Base-by-base conservation (phyloP, 352 stramenopile genomes). In the Elongisporangium anandrum region DNA sequence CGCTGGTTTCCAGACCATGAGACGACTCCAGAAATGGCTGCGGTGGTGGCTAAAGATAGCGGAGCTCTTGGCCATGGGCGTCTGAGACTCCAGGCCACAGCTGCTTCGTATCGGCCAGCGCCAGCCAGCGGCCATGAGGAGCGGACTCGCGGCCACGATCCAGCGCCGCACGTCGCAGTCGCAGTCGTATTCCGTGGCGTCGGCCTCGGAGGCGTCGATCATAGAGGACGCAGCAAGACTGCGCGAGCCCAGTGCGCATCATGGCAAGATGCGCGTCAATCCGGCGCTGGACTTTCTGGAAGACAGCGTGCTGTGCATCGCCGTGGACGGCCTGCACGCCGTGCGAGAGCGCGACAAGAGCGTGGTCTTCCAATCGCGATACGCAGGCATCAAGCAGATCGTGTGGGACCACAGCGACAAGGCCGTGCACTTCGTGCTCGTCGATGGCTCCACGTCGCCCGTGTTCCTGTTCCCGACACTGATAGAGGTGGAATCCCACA, bases 401-500 rank as follows among this genome's bases (percentile, higher is more conserved):
- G 61, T 82, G 9, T 91, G 81, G 81, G 72, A 91, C 47, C 66
- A 91, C 55, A 87, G 69, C 20, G 77, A 88, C 13, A 81, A 79
- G 48, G 79, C 77, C 0, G 51, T 91, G 8, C 56, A 64, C 13
- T 89, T 91, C 50, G 57, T 68, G 3, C 57, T 80, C 39, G 56
- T 73, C 15, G 72, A 82, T 20, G 68, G 61, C 10, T 52, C 60
- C 1, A 52, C 17, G 4, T 87, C 75, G 0, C 48, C 68, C 19
- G 59, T 52, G 0, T 89, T 89, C 41, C 53, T 85, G 6, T 85
- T 91, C 52, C 48, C 68, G 9, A 55, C 65, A 1, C 66, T 85
- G 10, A 73, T 16, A 17, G 19, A 79, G 54, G 56, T 91, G 1
- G 79, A 89, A 66, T 50, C 61, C 0, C 69, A 88, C 20, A 63